Conservation (phyloP, 1,284 basidiomycete species). For the Trichosporon sp. region DNA sequence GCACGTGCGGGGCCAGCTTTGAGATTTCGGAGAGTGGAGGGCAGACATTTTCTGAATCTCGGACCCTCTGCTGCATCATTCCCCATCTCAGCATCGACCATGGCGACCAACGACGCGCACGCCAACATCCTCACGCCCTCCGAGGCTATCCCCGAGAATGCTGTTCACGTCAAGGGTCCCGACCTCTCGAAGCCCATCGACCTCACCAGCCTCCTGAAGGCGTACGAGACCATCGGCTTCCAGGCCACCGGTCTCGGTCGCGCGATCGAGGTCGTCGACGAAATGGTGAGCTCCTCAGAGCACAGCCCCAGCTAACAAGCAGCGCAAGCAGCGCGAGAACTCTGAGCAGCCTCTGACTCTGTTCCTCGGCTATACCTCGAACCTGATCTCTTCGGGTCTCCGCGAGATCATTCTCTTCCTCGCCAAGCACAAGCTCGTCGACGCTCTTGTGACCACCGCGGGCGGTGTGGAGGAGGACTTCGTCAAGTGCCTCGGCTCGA, state of each 20-base stretch:
- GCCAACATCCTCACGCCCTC: constrained; percentile 73
- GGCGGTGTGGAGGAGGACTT: constrained; percentile 99
- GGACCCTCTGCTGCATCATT: background rate
- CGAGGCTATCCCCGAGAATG: constrained; percentile 66
- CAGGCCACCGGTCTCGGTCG: constrained; percentile 86
- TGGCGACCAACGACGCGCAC: constrained; percentile 36
- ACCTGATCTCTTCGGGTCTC: constrained; percentile 94
- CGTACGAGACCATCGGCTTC: constrained; percentile 89
- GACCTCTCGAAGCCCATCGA: constrained; percentile 71
- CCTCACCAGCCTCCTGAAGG: constrained; percentile 66
- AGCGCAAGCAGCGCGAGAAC: constrained; percentile 41
- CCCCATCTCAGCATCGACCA: background rate
- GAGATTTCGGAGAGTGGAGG: constrained; percentile 10
- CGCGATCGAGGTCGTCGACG: constrained; percentile 60
- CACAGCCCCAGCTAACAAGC: background rate
- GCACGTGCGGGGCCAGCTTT: background rate
- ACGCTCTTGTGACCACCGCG: constrained; percentile 90
- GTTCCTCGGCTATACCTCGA: constrained; percentile 97
- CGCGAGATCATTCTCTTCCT: constrained; percentile 90
- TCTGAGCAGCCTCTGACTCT: constrained; percentile 57
- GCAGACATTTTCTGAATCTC: background rate
- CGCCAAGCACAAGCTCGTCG: constrained; percentile 87
- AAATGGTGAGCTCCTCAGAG: constrained; percentile 46
- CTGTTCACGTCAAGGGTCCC: constrained; percentile 77
- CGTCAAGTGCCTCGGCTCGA: constrained; percentile 96